Base-by-base conservation (phyloP, 2,329 filamentous ascomycete species). In the Colletotrichum agaves region DNA sequence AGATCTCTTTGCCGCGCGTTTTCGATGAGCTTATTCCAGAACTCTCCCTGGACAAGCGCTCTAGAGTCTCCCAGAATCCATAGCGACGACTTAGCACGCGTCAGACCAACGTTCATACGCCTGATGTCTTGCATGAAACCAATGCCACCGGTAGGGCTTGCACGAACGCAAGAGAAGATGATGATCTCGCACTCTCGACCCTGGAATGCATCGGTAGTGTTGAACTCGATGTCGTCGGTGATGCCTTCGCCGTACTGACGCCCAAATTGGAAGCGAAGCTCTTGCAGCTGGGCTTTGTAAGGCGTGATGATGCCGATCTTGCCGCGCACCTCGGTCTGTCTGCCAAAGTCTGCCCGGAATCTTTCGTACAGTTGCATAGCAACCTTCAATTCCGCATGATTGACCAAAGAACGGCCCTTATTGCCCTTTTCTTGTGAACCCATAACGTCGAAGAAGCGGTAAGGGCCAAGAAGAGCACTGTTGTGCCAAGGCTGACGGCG, bases 31-130 rank as follows among this genome's bases (percentile, higher is more conserved):
- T 90, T 91, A 70, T 87, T 89, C 96, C 97, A 99, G 79, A 93
- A 98, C 75, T 96, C 89, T 68, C 96, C 96, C 75, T 97, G 92
- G 23, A 91, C 84, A 59, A 99, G 85, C 37, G 94, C 93, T 64
- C 91, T 87, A 0, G 96, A 96, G 78, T 98, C 97, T 72, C 96
- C 96, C 27, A 99, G 86, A 65, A 99, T 95, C 93, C 95, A 99
- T 10, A 99, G 86, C 37, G 95, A 98, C 10, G 93, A 97, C 79
- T 97, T 98, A 5, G 96, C 97, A 84, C 96, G 91, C 21, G 96
- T 99, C 68, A 99, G 85, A 82, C 96, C 96, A 75, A 99, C 96
- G 79, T 99, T 99, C 97, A 99, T 98, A 85, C 96, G 95, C 67
- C 96, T 90, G 75, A 99, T 97, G 78, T 99, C 96, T 61, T 93